phyloP scores from a whole-genome alignment of 306 rosid genomes.

The Trifolium dubium region DNA sequence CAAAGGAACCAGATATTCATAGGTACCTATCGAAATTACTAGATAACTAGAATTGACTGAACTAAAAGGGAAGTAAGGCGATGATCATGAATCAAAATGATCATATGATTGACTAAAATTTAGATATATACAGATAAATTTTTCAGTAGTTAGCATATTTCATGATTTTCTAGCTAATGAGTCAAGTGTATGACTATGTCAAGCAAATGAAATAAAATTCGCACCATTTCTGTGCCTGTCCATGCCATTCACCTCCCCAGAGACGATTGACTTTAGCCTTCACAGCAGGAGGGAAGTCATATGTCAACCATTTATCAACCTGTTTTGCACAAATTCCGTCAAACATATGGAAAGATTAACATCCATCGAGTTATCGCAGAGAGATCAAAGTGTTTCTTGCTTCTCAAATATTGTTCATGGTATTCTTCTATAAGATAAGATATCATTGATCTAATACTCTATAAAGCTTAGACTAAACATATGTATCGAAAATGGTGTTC shows the following conservation, averaged over 20 bases:
- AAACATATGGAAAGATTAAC: slow-evolving; percentile 27
- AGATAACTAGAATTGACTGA: not conserved
- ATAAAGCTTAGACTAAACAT: slow-evolving; percentile 1
- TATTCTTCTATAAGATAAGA: not conserved
- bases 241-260: slow-evolving; percentile 99
- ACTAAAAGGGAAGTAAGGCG: not conserved
- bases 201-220: slow-evolving; percentile 36
- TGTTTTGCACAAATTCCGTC: slow-evolving; percentile 49
- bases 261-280: slow-evolving; percentile 93
- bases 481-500: slow-evolving; percentile 5
- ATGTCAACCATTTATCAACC: slow-evolving; percentile 93
- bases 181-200: not conserved
- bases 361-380: not conserved
- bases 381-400: slow-evolving; percentile 19
- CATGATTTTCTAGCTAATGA: not conserved
- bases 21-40: not conserved
- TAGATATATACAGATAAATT: not conserved
- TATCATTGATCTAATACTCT: not conserved
- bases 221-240: slow-evolving; percentile 97
- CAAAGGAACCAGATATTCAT: not conserved
- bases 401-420: not conserved
- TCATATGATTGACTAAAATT: not conserved
- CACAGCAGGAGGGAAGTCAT: slow-evolving; percentile 96
- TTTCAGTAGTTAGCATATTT: not conserved
- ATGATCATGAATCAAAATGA: not conserved